Conservation (phyloP, 2,329 filamentous ascomycete species). For the Aureobasidium namibiae region DNA sequence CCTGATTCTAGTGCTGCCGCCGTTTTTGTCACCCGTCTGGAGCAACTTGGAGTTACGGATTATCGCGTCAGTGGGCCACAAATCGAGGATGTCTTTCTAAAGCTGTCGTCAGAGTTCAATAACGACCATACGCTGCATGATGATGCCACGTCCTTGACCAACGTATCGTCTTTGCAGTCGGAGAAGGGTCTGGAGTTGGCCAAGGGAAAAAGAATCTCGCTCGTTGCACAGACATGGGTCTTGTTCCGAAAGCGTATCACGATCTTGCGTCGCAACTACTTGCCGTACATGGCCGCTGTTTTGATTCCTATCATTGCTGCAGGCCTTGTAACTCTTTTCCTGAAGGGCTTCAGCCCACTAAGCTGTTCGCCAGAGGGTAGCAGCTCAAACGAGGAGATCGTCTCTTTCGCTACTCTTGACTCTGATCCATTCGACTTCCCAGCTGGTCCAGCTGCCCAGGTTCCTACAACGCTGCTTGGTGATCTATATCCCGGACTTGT, state of each 20-base stretch:
- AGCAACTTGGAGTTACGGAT: constrained; percentile 58
- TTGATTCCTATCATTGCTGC: constrained; percentile 72
- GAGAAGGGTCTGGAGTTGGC: constrained; percentile 38
- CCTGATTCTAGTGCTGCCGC: constrained; percentile 63
- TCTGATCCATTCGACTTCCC: constrained; percentile 26
- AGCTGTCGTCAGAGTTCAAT: constrained; percentile 71
- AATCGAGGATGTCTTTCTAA: constrained; percentile 86
- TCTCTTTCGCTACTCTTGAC: constrained; percentile 20
- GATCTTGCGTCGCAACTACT: constrained; percentile 68
- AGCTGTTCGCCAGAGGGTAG: constrained; percentile 35
- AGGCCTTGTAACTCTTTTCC: constrained; percentile 68
- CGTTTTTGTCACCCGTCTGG: constrained; percentile 60
- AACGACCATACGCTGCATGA: constrained; percentile 24
- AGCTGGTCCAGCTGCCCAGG: constrained; percentile 30
- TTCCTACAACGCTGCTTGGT: constrained; percentile 26
- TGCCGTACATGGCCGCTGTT: constrained; percentile 67
- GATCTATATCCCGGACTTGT: constrained; percentile 20
- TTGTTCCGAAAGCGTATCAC: constrained; percentile 71
- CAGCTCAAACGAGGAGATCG: not conserved
- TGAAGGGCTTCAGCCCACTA: constrained; percentile 48
- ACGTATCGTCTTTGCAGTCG: constrained; percentile 1
- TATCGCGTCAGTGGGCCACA: constrained; percentile 84
- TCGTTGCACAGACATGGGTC: constrained; percentile 61
- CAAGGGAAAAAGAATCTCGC: constrained; percentile 63
- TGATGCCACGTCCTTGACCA: constrained; percentile 15